phyloP scores from a whole-genome alignment of 768 basidiomycete species.

The Auriscalpium orientale region DNA sequence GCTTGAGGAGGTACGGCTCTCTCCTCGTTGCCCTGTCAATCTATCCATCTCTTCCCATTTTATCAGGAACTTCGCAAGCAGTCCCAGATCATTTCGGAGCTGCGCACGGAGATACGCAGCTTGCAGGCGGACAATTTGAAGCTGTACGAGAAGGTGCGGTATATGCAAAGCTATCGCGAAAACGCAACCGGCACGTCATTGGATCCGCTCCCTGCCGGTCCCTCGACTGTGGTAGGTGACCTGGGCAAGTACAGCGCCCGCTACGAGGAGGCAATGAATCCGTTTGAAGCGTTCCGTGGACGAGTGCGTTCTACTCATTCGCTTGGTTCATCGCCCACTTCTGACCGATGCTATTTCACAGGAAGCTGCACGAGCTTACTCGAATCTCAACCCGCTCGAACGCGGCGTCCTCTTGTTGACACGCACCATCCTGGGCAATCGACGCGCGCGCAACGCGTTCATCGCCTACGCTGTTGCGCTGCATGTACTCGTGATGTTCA shows the following conservation, averaged over 20 bases:
- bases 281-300: conserved; percentile 95
- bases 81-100: conserved; percentile 87
- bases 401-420: conserved; percentile 81
- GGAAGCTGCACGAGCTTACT: conserved; percentile 94
- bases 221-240: conserved; percentile 39
- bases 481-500: conserved; percentile 77
- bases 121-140: conserved; percentile 95
- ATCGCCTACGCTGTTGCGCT: conserved; percentile 78
- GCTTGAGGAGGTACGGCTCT: conserved; percentile 73
- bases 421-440: conserved; percentile 78
- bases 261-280: conserved; percentile 97
- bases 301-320: conserved; percentile 49
- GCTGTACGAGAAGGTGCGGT: conserved; percentile 96
- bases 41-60: neutral
- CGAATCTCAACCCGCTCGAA: conserved; percentile 87
- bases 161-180: conserved; percentile 95
- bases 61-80: conserved; percentile 87
- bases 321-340: neutral
- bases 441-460: conserved; percentile 83
- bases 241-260: conserved; percentile 84
- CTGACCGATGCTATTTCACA: conserved; percentile 24
- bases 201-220: conserved; percentile 47
- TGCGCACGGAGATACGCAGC: conserved; percentile 86
- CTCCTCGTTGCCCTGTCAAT: neutral
- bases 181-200: conserved; percentile 48